A percentile compares a stretch with the other conserved stretches of the same genome.
Evolutionary conservation across 108 stramenopile species (phyloP).

Genomic region (Cyclotella kingstonii): DNA sequence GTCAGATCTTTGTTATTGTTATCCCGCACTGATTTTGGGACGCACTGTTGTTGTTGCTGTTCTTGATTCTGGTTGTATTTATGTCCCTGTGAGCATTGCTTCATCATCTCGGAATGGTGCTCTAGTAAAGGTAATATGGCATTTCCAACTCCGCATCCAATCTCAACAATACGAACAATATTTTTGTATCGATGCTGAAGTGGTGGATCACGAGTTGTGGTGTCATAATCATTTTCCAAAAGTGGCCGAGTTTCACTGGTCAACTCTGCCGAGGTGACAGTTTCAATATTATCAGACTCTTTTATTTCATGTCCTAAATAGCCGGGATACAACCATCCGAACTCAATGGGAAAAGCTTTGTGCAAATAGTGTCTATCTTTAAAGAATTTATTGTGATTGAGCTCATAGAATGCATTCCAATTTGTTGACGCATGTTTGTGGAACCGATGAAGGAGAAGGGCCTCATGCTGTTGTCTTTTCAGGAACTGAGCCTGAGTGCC

Average conservation of each 20-base stretch:
- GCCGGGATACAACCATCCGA: constrained; percentile 49
- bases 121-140: constrained; percentile 69
- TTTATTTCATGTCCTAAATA: too few species aligned
- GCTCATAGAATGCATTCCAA: constrained; percentile 79
- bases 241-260: too few species aligned
- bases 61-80: not conserved
- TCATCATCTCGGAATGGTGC: constrained; percentile 26
- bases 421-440: constrained; percentile 38
- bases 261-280: not conserved
- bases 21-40: too few species aligned
- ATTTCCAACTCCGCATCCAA: constrained; percentile 92
- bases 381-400: constrained; percentile 74
- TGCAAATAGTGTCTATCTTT: constrained; percentile 88
- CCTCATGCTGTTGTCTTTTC: not conserved
- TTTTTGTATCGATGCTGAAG: constrained; percentile 5
- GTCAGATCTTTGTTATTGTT: too few species aligned
- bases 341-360: constrained; percentile 74
- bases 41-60: not conserved
- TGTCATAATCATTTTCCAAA: too few species aligned
- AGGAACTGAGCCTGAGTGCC: not conserved
- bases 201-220: too few species aligned
- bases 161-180: constrained; percentile 57
- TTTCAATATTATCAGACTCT: not conserved
- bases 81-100: not conserved
- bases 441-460: constrained; percentile 9